phyloP scores from a whole-genome alignment of 2,329 filamentous ascomycete genomes.

The Hypoxylon sp. region DNA sequence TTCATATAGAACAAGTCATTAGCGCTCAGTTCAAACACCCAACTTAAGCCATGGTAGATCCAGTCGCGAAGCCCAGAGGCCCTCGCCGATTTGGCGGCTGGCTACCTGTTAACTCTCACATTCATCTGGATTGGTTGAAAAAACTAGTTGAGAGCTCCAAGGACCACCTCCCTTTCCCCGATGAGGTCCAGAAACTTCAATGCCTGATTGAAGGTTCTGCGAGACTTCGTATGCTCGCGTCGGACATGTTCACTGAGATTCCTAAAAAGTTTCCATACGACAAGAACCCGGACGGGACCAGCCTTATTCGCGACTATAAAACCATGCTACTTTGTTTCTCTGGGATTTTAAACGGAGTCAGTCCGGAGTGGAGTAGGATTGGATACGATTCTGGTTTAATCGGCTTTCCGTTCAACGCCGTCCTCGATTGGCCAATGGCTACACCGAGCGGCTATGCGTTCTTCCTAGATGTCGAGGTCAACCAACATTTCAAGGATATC shows the following conservation, averaged over 20 bases:
- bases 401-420: constrained; percentile 64
- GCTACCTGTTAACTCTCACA: neutral
- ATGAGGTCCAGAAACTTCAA: neutral
- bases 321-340: neutral
- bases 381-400: constrained; percentile 51
- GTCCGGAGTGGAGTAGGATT: neutral
- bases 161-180: neutral
- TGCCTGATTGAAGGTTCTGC: neutral
- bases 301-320: constrained; percentile 1
- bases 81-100: neutral
- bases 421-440: constrained; percentile 68
- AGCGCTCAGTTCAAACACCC: too few species aligned
- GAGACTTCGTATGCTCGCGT: constrained; percentile 16
- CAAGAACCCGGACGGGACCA: constrained; percentile 1
- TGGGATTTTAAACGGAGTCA: neutral
- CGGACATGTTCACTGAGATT: constrained; percentile 18
- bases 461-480: constrained; percentile 62
- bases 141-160: neutral
- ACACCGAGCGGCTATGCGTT: constrained; percentile 62
- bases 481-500: constrained; percentile 37
- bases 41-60: too few species aligned
- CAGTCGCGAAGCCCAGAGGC: too few species aligned
- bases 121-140: neutral
- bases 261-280: constrained; percentile 12
- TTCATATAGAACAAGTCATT: too few species aligned